Evolutionary conservation across 768 basidiomycete species (phyloP).

Genomic region (Roridomyces roridus): DNA sequence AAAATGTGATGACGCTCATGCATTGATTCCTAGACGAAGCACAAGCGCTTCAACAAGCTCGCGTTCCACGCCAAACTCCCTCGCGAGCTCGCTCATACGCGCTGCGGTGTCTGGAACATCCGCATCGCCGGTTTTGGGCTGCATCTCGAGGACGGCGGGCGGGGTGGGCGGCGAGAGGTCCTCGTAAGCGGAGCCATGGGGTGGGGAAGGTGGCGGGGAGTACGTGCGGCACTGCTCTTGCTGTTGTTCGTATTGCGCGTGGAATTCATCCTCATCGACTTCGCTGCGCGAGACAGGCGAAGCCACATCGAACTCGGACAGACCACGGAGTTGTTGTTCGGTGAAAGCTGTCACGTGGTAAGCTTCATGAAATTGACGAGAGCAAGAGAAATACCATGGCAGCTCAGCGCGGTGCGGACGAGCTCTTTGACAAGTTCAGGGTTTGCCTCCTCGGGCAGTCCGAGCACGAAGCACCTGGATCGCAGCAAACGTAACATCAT

Average conservation of each 20-base stretch:
- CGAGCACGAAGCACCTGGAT: conserved; percentile 65
- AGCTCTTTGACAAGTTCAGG: conserved; percentile 54
- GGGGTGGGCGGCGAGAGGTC: not conserved
- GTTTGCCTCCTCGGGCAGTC: conserved; percentile 43
- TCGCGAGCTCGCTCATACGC: conserved; percentile 56
- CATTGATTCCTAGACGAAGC: conserved; percentile 50
- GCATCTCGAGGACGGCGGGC: not conserved
- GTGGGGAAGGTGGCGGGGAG: conserved; percentile 17
- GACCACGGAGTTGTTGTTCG: conserved; percentile 51
- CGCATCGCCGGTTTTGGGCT: too few relatives aligned
- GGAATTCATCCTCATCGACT: conserved; percentile 22
- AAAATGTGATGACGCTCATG: not conserved
- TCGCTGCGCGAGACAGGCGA: conserved; percentile 5
- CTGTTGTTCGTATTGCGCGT: conserved; percentile 8
- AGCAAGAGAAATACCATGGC: conserved; percentile 54
- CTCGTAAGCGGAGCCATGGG: not conserved
- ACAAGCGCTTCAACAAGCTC: conserved; percentile 71
- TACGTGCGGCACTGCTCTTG: conserved; percentile 17
- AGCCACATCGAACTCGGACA: conserved; percentile 21
- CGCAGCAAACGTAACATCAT: conserved; percentile 57
- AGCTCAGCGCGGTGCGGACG: conserved; percentile 53
- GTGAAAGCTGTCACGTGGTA: conserved; percentile 60
- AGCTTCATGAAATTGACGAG: not conserved
- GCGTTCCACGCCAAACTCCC: conserved; percentile 77
- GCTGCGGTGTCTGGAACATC: conserved; percentile 37